Evolutionary conservation across 805 yeast genomes (phyloP).

Genomic region (Starmera caribaea): DNA sequence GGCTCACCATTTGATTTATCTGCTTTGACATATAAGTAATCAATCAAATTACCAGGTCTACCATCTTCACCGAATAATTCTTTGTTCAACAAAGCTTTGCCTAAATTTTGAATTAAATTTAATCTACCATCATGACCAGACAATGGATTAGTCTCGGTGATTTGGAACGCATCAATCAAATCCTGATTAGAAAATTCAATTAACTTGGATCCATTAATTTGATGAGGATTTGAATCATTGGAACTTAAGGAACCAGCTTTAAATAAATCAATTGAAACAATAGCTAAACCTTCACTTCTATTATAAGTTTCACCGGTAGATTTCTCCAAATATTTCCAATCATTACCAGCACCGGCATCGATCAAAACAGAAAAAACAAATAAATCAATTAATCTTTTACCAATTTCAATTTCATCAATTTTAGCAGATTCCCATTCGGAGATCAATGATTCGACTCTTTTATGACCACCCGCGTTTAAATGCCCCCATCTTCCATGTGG

Average conservation of each 20-base stretch:
- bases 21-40: constrained; percentile 27
- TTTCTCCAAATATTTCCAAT: constrained; percentile 39
- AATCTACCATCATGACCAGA: constrained; percentile 48
- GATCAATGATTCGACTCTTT: constrained; percentile 35
- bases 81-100: constrained; percentile 33
- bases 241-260: constrained; percentile 35
- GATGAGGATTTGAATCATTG: constrained; percentile 23
- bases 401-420: constrained; percentile 32
- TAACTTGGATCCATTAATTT: constrained; percentile 36
- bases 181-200: constrained; percentile 23
- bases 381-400: constrained; percentile 45
- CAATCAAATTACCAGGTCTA: constrained; percentile 46
- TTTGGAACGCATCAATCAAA: constrained; percentile 37
- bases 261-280: constrained; percentile 49
- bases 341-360: constrained; percentile 63
- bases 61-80: constrained; percentile 37
- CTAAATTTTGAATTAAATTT: constrained; percentile 35
- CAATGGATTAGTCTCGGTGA: constrained; percentile 35
- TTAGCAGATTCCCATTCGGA: constrained; percentile 23
- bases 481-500: constrained; percentile 67
- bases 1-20: constrained; percentile 5
- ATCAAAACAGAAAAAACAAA: constrained; percentile 51
- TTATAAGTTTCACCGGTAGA: constrained; percentile 20
- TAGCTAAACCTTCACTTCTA: constrained; percentile 58
- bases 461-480: constrained; percentile 39